Evolutionary conservation across 352 stramenopile genomes (phyloP).

Genomic region (Blastocystis sp.): DNA sequence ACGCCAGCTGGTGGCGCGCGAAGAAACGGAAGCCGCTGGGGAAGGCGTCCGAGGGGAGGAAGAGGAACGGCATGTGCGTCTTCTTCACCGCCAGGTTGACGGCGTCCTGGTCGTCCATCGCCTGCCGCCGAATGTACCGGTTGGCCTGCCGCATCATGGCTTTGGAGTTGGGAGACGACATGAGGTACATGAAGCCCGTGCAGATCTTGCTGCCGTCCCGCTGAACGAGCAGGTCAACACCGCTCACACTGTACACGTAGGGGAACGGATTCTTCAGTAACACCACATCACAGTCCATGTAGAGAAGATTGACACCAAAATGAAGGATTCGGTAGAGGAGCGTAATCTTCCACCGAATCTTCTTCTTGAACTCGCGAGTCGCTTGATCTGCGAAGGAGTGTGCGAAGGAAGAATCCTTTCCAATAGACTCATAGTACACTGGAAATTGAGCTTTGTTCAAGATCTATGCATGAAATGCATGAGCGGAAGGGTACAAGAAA

Average conservation of each 20-base stretch:
- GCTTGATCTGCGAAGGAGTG: not conserved
- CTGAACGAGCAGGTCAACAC: constrained; percentile 46
- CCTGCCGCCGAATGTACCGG: not conserved
- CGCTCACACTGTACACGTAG: not conserved
- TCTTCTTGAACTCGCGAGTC: constrained; percentile 46
- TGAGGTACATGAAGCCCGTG: constrained; percentile 46
- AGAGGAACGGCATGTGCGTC: not conserved
- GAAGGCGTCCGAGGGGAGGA: constrained; percentile 19
- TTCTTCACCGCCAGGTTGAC: not conserved
- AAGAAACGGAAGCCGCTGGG: constrained; percentile 41
- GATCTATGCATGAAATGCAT: not conserved
- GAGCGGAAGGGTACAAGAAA: not conserved
- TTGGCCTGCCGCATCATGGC: not conserved
- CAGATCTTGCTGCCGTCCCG: constrained; percentile 14
- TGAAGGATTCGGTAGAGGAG: not conserved
- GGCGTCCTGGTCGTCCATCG: not conserved
- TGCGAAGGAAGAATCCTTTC: constrained; percentile 6
- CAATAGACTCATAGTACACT: not conserved
- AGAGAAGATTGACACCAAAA: not conserved
- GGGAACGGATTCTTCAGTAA: constrained; percentile 40
- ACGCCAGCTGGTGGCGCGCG: constrained; percentile 11
- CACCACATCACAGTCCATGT: constrained; percentile 54
- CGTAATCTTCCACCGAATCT: not conserved
- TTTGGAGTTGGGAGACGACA: not conserved
- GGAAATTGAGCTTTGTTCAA: not conserved